A percentile compares a stretch with the other conserved stretches of the same genome.
Evolutionary conservation across 768 basidiomycete genomes (phyloP).

Genomic region (Chalciporus pseudorubinellus): DNA sequence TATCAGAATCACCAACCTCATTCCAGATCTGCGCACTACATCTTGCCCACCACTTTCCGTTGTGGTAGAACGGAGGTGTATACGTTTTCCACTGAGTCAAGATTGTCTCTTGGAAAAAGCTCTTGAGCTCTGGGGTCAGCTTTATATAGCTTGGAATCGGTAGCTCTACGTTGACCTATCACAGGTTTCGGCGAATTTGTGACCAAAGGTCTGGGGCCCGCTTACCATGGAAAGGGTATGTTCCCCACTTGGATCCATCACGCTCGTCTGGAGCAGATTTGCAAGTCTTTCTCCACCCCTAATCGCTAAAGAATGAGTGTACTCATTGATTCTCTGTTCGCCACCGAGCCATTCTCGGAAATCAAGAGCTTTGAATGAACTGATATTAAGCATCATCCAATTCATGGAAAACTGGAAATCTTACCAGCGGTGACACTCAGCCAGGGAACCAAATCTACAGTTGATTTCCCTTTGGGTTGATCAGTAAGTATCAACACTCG

Average conservation of each 20-base stretch:
- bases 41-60: slow-evolving; percentile 32
- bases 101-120: slow-evolving; percentile 17
- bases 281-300: slow-evolving; percentile 62
- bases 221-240: slow-evolving; percentile 66
- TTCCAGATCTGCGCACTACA: slow-evolving; percentile 34
- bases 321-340: slow-evolving; percentile 65
- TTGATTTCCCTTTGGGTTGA: slow-evolving; percentile 33
- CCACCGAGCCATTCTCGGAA: slow-evolving; percentile 77
- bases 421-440: slow-evolving; percentile 55
- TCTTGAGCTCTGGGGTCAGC: slow-evolving; percentile 11
- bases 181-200: too few relatives aligned
- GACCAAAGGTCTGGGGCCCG: too few relatives aligned
- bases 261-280: slow-evolving; percentile 54
- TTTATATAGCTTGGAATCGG: slow-evolving; percentile 32
- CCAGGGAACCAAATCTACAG: slow-evolving; percentile 52
- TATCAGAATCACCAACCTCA: slow-evolving; percentile 21
- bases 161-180: slow-evolving; percentile 40
- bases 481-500: too few relatives aligned
- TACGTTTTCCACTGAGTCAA: slow-evolving; percentile 21
- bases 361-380: slow-evolving; percentile 52
- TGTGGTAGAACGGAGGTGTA: slow-evolving; percentile 16
- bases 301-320: slow-evolving; percentile 68
- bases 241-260: slow-evolving; percentile 60
- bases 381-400: background rate
- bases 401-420: background rate